phyloP scores from a whole-genome alignment of 805 yeast genomes.

The Jamesozyma gamospora region DNA sequence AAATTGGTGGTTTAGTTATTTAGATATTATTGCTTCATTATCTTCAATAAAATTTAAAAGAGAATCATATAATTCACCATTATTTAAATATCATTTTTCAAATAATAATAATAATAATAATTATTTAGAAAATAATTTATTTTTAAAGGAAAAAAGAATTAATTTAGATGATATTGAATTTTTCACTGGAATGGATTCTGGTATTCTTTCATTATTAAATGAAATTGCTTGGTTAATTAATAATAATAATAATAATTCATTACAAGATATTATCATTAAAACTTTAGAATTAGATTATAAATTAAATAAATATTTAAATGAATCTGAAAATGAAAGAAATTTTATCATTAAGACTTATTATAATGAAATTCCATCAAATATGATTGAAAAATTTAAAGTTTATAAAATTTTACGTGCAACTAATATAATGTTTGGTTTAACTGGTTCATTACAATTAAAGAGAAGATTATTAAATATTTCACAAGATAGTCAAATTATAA shows the following conservation, averaged over 20 bases:
- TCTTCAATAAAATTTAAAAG: conserved; percentile 37
- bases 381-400: conserved; percentile 8
- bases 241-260: conserved; percentile 12
- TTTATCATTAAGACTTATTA: not conserved
- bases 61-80: not conserved
- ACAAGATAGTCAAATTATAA: conserved; percentile 38
- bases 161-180: conserved; percentile 43
- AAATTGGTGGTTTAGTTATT: conserved; percentile 58
- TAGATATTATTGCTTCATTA: conserved; percentile 54
- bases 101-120: not conserved
- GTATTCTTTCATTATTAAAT: conserved; percentile 48
- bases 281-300: conserved; percentile 33
- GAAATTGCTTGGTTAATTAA: conserved; percentile 37
- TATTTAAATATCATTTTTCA: conserved; percentile 1
- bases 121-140: not conserved
- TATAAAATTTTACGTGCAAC: conserved; percentile 34
- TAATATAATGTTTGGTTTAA: conserved; percentile 41
- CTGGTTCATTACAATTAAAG: conserved; percentile 48
- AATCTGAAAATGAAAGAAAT: conserved; percentile 22
- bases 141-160: conserved; percentile 13
- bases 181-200: conserved; percentile 56
- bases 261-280: conserved; percentile 6
- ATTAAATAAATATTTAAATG: conserved; percentile 18
- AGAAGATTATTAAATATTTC: conserved; percentile 47
- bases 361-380: conserved; percentile 7